Evolutionary conservation across 352 stramenopile genomes (phyloP), one percentile per base, ranked within the genome.

Genomic region (Pythium sukuiense): DNA sequence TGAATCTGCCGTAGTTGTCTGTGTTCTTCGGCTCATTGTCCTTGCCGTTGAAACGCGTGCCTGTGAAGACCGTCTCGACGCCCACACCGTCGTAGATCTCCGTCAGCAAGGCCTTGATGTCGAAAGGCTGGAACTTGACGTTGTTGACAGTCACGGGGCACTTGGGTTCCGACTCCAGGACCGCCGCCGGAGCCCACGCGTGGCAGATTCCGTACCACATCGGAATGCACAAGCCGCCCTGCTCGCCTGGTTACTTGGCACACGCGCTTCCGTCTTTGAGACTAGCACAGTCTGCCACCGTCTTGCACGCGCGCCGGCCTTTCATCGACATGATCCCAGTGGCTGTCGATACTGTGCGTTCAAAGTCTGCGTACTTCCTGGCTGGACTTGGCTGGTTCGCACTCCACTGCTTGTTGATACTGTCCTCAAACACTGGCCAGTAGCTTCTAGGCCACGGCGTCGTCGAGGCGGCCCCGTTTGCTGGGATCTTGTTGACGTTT

Each of bases 381-480:
- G 62, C 32, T 9, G 62, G 62, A 39, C 54, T 63, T n/a, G 55
- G 30, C n/a, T 69, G 24, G 2, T 27, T 49, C 6, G 26, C 24
- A 8, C 33, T 54, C 80, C 80, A 91, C 32, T 59, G 55, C 65
- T 80, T 83, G 55, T 89, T 89, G 63, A 91, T 83, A 45, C 79
- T 79, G 69, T 91, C 81, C 16, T 74, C 69, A 60, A 77, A 88
- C 53, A 77, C 59, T 1, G 83, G 81, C 83, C 83, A 92, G 70
- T 90, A 92, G 70, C 83, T 90, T 45, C 72, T 75, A 1, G 83
- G 81, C 83, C 83, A 92, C 12, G 62, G 62, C 6, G 50, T 61
- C 35, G 29, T 6, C 4, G 50, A 24, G 0, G 46, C 50, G 12
- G 37, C 26, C 12, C 57, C 64, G 16, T 12, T 49, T 20, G 39